Conservation (phyloP, 2,329 filamentous ascomycete species). For the Aplosporella prunicola region DNA sequence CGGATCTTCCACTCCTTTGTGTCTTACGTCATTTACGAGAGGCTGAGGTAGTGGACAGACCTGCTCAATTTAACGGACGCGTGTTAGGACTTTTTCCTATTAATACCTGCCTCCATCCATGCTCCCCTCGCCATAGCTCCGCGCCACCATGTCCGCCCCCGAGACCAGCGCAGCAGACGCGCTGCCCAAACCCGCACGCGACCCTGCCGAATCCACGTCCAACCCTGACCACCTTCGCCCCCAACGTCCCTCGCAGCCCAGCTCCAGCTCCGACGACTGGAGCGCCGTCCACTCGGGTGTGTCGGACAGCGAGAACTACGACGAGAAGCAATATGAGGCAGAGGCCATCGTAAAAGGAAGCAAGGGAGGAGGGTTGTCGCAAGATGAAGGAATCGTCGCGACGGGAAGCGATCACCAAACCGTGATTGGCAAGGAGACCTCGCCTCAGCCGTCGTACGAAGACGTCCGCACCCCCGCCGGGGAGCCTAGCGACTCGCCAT, state of each 20-base stretch:
- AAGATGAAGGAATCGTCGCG: no score
- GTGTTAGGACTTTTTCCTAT: no score
- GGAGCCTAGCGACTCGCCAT: conserved; percentile 1
- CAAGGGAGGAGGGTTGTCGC: conserved; percentile 20
- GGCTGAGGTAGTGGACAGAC: no score
- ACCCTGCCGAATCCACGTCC: background rate
- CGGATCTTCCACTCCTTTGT: no score
- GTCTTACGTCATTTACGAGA: no score
- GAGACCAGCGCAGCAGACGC: background rate
- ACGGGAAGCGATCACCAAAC: background rate
- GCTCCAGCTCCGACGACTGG: background rate
- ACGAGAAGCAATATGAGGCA: conserved; percentile 27
- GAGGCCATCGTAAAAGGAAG: conserved; percentile 28
- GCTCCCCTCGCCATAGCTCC: background rate
- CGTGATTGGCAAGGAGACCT: conserved; percentile 2
- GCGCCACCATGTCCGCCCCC: background rate
- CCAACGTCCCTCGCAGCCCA: background rate
- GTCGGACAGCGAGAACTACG: conserved; percentile 34
- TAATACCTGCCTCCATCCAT: no score
- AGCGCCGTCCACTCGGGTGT: background rate
- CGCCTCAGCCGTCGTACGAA: conserved; percentile 3
- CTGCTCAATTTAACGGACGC: no score
- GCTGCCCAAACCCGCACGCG: no score
- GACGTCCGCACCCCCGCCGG: conserved; percentile 4
- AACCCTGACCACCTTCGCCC: background rate